These are phyloP conservation scores for Lagenaria siceraria DNA, from an alignment of 306 rosid genomes.

Conservation along the genomic window DNA sequence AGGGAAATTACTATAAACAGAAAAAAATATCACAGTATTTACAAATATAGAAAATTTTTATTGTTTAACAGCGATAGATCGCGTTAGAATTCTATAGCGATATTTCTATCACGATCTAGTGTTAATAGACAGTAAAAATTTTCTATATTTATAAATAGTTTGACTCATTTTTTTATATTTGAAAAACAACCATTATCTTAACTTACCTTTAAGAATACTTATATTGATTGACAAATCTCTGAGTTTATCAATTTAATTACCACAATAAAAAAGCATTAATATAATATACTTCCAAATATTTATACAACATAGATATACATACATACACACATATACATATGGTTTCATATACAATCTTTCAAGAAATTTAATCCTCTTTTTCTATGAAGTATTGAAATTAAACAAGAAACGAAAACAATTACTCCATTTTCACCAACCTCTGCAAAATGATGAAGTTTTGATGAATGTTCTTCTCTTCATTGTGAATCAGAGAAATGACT, in stretches of 20 bases:
- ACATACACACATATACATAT: background rate
- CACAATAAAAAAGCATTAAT: background rate
- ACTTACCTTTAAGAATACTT: background rate
- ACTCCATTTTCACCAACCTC: constrained; percentile 2
- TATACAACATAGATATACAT: background rate
- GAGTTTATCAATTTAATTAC: background rate
- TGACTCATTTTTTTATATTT: too few species aligned
- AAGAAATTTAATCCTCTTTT: background rate
- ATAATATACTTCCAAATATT: background rate
- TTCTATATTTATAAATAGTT: too few species aligned
- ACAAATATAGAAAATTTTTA: too few species aligned
- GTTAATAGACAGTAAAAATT: too few species aligned
- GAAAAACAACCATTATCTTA: too few species aligned
- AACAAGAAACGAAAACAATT: background rate
- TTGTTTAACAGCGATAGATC: too few species aligned
- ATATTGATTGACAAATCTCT: background rate
- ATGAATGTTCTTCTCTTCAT: background rate
- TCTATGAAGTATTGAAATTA: background rate
- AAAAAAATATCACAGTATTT: too few species aligned
- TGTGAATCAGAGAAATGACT: constrained; percentile 24
- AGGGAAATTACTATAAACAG: too few species aligned
- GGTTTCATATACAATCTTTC: background rate
- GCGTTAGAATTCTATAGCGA: too few species aligned
- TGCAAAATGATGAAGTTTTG: background rate
- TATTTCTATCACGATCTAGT: too few species aligned